phyloP scores from a whole-genome alignment of 257 asterid genomes.

The Fraxinus excelsior region DNA sequence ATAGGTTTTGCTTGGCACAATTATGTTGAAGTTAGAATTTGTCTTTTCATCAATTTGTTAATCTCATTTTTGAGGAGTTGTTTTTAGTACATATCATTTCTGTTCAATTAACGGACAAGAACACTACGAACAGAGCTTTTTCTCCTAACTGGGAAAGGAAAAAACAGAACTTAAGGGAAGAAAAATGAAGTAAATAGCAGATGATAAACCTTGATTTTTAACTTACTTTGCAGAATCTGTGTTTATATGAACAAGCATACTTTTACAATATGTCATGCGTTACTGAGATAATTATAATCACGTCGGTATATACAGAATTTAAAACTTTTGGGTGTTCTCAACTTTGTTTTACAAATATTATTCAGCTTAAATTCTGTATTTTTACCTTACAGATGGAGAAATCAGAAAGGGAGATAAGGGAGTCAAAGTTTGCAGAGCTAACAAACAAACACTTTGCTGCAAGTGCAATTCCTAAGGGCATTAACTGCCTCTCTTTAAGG shows the following conservation, averaged over 20 bases:
- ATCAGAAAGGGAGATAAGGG: conserved; percentile 60
- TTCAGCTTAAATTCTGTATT: background rate
- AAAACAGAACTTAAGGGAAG: background rate
- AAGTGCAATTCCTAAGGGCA: conserved; percentile 52
- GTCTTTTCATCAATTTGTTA: background rate
- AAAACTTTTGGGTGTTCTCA: background rate
- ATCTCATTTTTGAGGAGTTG: background rate
- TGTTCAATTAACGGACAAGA: background rate
- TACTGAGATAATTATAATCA: conserved; percentile 5
- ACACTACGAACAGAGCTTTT: background rate
- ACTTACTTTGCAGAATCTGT: background rate
- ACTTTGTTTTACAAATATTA: background rate
- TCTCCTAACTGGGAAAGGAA: background rate
- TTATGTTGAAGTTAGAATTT: background rate
- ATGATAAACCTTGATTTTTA: background rate
- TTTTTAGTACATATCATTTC: background rate
- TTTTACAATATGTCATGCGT: conserved; percentile 2
- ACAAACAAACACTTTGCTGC: conserved; percentile 82
- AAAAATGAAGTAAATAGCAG: background rate
- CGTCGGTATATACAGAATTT: background rate
- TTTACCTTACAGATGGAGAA: conserved; percentile 33
- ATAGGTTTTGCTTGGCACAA: background rate
- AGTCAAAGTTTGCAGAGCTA: conserved; percentile 66
- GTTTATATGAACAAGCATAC: background rate
- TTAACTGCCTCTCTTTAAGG: conserved; percentile 77